Base-by-base conservation (phyloP, 441 rosid genomes). In the Aquilaria agallochum region DNA sequence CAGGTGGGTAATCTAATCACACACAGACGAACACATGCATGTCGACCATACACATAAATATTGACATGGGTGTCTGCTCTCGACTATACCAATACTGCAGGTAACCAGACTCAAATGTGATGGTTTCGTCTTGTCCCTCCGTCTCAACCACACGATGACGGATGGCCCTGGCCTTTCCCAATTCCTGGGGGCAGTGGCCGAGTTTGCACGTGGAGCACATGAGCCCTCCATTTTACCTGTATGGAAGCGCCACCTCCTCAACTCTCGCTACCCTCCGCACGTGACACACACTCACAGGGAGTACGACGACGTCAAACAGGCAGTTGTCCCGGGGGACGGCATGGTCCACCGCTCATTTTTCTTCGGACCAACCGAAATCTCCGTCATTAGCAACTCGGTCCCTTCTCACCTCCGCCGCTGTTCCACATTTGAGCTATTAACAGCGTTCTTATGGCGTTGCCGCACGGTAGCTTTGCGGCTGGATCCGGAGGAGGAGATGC, bases 391-490 rank as follows among this genome's bases (percentile, higher is more conserved):
- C 2, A 50, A 36, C 3, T 58, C 56, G 47, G 60, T 64, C 9
- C 83, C 85, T 0, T 31, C 53, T 0, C 68, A 68, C 51, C 78
- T 78, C 45, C 69, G 32, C 2, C 30, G 4, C 0, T 75, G 70
- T 30, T 65, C 92, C 20, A 58, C 63, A 1, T 75, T 75, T 27
- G 90, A 85, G 51, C 50, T 76, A 0, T 14, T 85, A 2, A 70
- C 86, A 0, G 84, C 95, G 27, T 82, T 73, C 52, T 55, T 88
- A 9, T 88, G 92, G 92, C 81, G 74, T 9, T 80, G 81, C 53
- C 85, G 90, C 0, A 81, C 86, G 1, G 30, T 64, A 2, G 82
- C 95, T 0, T 59, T 85, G 53, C 71, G 56, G 13, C 81, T 76
- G 2, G 73, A 77, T 32, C 81, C 83, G 0, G 11, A 59, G 5